These are phyloP conservation scores for Selenicereus undatus DNA, from an alignment of 148 eudicot genomes.

Conservation along the genomic window DNA sequence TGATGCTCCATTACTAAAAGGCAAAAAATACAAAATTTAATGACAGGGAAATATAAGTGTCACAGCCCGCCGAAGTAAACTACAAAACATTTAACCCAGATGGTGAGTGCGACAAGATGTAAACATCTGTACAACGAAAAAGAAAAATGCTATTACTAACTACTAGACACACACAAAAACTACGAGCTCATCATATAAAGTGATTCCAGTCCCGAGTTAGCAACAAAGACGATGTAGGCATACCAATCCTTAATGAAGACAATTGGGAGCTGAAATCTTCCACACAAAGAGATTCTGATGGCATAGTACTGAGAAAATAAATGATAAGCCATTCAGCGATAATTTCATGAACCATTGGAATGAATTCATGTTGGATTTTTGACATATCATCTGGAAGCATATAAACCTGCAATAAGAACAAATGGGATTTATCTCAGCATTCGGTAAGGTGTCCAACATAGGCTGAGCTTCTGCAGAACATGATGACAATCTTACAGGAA, in stretches of 20 bases:
- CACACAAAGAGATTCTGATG: slow-evolving; percentile 64
- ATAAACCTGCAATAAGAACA: slow-evolving; percentile 53
- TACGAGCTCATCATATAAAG: background rate
- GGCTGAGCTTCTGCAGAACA: background rate
- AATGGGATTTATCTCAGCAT: slow-evolving; percentile 12
- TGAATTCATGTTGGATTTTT: slow-evolving; percentile 74
- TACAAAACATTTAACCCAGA: background rate
- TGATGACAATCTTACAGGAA: background rate
- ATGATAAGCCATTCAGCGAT: slow-evolving; percentile 90
- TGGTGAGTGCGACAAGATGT: background rate
- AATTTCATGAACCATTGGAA: slow-evolving; percentile 81
- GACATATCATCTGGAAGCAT: slow-evolving; percentile 63
- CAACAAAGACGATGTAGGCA: slow-evolving; percentile 7
- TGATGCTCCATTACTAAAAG: background rate
- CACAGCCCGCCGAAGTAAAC: background rate
- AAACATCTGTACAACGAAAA: background rate
- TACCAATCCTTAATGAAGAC: slow-evolving; percentile 87
- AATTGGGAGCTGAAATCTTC: slow-evolving; percentile 91
- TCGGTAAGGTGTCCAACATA: background rate
- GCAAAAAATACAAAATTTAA: background rate
- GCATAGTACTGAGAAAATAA: slow-evolving; percentile 65
- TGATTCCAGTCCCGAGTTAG: background rate
- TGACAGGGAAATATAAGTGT: background rate
- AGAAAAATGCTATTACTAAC: no score
- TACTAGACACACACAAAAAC: no score